A percentile compares a stretch with the other conserved stretches of the same genome.
Evolutionary conservation across 192 early-diverging fungal genomes (phyloP).

Genomic region (Helicostylum pulchrum): DNA sequence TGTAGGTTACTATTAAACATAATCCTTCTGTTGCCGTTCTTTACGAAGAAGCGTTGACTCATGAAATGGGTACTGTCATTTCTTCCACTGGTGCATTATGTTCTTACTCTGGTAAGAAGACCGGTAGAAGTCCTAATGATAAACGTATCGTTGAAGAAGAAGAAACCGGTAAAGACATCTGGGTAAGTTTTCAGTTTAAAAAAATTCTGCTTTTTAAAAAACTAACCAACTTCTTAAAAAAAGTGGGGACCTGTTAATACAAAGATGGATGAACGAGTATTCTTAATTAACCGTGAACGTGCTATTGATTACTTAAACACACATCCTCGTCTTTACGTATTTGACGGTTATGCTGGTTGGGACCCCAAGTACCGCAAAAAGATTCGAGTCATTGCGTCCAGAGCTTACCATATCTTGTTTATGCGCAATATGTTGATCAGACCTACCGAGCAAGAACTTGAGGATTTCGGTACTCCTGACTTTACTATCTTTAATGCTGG

Average conservation of each 20-base stretch:
- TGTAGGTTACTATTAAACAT: conserved; percentile 66
- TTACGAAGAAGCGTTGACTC: conserved; percentile 87
- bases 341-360: conserved; percentile 98
- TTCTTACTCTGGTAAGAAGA: conserved; percentile 89
- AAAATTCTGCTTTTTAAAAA: background rate
- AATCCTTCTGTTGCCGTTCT: conserved; percentile 83
- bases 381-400: conserved; percentile 90
- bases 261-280: conserved; percentile 76
- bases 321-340: conserved; percentile 86
- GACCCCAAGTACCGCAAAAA: conserved; percentile 97
- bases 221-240: background rate
- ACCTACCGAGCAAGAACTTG: conserved; percentile 87
- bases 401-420: conserved; percentile 95
- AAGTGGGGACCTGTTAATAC: conserved; percentile 97
- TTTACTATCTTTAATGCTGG: conserved; percentile 98
- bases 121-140: conserved; percentile 88
- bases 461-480: conserved; percentile 90
- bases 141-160: conserved; percentile 97
- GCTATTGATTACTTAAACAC: conserved; percentile 97
- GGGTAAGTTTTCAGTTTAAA: conserved; percentile 40
- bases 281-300: conserved; percentile 93
- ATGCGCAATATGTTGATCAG: conserved; percentile 99
- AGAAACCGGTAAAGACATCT: conserved; percentile 78
- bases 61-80: conserved; percentile 83
- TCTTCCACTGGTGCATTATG: conserved; percentile 89